These are phyloP conservation scores for Kurtzmaniella fragi DNA, from an alignment of 805 yeast genomes.

Conservation along the genomic window DNA sequence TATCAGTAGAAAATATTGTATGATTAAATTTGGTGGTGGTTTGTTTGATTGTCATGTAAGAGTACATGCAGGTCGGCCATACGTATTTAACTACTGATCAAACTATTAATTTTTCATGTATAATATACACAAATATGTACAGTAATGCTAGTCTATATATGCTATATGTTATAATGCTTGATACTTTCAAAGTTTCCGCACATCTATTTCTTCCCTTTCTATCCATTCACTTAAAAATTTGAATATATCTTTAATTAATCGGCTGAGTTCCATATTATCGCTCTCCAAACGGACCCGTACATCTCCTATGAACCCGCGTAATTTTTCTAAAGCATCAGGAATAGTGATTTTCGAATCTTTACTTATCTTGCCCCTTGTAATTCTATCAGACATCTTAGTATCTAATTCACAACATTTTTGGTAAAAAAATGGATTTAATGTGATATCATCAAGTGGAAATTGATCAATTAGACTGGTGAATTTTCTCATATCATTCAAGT, in stretches of 20 bases:
- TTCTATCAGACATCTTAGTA: conserved; percentile 13
- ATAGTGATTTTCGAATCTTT: neutral
- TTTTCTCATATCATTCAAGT: conserved; percentile 12
- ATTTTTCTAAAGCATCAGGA: conserved; percentile 8
- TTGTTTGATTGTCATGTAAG: too few species aligned
- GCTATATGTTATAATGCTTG: neutral
- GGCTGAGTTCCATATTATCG: conserved; percentile 24
- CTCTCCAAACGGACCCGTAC: conserved; percentile 24
- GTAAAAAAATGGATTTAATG: conserved; percentile 28
- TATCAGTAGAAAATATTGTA: conserved; percentile 5
- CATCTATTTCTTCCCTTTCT: conserved; percentile 3
- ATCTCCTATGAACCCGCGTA: conserved; percentile 33
- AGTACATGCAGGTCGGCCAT: too few species aligned
- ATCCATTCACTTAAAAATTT: conserved; percentile 24
- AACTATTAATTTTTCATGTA: too few species aligned
- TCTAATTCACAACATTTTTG: conserved; percentile 29
- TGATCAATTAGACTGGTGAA: conserved; percentile 15
- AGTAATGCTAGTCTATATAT: neutral
- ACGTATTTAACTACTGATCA: too few species aligned
- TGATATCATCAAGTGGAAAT: conserved; percentile 27
- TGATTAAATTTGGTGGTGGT: too few species aligned
- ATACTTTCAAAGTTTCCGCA: conserved; percentile 6
- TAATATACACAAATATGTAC: too few species aligned
- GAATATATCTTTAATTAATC: conserved; percentile 16
- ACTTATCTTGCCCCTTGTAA: conserved; percentile 6